Evolutionary conservation across 805 yeast species (phyloP), one percentile per base, ranked within the genome.

Genomic region (Starmerella sirachaensis): DNA sequence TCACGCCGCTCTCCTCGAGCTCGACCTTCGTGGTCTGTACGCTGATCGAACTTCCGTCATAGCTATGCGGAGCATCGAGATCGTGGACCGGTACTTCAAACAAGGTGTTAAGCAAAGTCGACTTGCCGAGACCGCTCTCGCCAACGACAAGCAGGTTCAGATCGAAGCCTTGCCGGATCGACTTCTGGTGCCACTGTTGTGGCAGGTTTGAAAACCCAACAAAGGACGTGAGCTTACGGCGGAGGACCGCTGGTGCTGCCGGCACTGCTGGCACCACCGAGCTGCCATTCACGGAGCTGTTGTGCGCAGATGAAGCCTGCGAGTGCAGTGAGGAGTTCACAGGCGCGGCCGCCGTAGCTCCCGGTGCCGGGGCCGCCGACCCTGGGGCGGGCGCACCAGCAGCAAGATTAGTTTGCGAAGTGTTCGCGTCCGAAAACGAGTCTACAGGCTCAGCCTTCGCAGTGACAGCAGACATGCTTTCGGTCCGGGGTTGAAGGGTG

Each of bases 151-250:
- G 72, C 44, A 91, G 58, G 58, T 91, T 91, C 57, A 91, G 72
- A 52, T 68, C 72, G 68, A 91, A 91, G 11, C 98, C 98, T 55
- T 82, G 72, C 60, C 80, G 78, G 45, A 84, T 74, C 2, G 94
- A 78, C 61, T 81, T 84, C 63, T 94, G 76, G 64, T 91, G 97
- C 95, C 96, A 91, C 66, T 91, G 98, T 57, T 86, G 91, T 42
- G 98, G 98, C 55, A 91, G 69, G 63, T 86, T 91, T 49, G 96
- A 94, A 63, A 91, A 91, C 5, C 98, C 98, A 40, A 91, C 98
- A 57, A 80, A 86, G 3, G 93, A 88, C 50, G 78, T 81, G 51
- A 88, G 73, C 57, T 84, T 84, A 52, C 93, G 77, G 51, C 78
- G 76, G 53, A 83, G 72, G 45, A 84, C 66, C 51, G 78, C 78